phyloP scores from a whole-genome alignment of 2,329 filamentous ascomycete species.

The Colletotrichum acutatum region DNA sequence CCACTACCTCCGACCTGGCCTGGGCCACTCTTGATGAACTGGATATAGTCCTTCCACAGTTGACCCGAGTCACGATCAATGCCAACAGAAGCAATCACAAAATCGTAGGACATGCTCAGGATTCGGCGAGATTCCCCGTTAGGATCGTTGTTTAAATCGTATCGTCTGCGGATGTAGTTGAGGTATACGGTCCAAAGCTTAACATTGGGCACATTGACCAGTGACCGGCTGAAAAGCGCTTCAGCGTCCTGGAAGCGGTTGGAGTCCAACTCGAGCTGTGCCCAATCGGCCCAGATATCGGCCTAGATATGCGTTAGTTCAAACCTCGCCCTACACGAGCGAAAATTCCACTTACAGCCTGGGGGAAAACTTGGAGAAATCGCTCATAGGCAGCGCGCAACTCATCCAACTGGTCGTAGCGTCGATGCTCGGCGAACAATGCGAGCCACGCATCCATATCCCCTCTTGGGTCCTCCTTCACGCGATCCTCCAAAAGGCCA shows the following conservation, averaged over 20 bases:
- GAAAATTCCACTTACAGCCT: conserved; percentile 76
- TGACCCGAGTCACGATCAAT: conserved; percentile 89
- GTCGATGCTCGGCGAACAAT: conserved; percentile 86
- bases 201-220: conserved; percentile 84
- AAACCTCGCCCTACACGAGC: not conserved
- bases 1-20: conserved; percentile 85
- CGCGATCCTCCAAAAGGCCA: conserved; percentile 86
- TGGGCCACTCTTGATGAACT: conserved; percentile 90
- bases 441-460: conserved; percentile 92
- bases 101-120: conserved; percentile 89
- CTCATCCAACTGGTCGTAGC: conserved; percentile 84
- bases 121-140: conserved; percentile 80
- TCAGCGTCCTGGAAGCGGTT: conserved; percentile 87
- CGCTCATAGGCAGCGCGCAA: conserved; percentile 84
- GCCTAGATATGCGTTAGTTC: conserved; percentile 69
- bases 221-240: conserved; percentile 82
- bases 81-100: conserved; percentile 89
- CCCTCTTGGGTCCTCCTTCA: conserved; percentile 91
- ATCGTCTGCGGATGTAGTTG: conserved; percentile 91
- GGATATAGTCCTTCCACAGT: conserved; percentile 95
- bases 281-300: conserved; percentile 89
- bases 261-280: conserved; percentile 88
- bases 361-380: conserved; percentile 89
- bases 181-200: conserved; percentile 93
- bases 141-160: conserved; percentile 83